A percentile compares a stretch with the other conserved stretches of the same genome.
Conservation (phyloP, 148 eudicot species). For the Diospyros kaki region DNA sequence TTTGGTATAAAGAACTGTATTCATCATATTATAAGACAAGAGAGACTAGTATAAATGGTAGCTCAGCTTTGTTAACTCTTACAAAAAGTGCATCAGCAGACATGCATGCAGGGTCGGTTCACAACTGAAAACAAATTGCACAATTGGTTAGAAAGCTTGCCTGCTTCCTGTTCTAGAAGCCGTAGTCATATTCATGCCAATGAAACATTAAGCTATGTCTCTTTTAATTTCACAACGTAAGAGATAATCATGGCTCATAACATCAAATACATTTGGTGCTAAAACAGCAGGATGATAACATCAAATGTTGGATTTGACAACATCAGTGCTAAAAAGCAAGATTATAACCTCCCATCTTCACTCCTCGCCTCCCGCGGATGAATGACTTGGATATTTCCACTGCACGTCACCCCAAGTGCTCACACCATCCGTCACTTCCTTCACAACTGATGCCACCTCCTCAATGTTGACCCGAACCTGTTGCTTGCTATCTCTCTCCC, state of each 20-base stretch:
- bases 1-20: no score
- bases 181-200: background rate
- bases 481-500: constrained; percentile 28
- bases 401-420: constrained; percentile 25
- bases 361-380: constrained; percentile 16
- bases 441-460: constrained; percentile 23
- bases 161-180: background rate
- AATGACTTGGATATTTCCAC: constrained; percentile 20
- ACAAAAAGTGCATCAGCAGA: no score
- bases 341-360: background rate
- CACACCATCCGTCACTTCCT: constrained; percentile 22
- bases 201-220: background rate
- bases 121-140: no score
- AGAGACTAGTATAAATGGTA: no score
- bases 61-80: no score
- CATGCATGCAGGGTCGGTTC: no score
- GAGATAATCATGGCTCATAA: background rate
- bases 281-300: background rate
- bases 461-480: constrained; percentile 22
- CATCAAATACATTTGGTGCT: background rate
- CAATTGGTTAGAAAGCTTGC: no score
- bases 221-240: constrained; percentile 3
- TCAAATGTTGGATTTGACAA: no score
- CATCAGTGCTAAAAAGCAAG: background rate
- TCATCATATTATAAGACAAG: no score